phyloP scores from a whole-genome alignment of 139 green algal species.

The Nannochloris sp. region DNA sequence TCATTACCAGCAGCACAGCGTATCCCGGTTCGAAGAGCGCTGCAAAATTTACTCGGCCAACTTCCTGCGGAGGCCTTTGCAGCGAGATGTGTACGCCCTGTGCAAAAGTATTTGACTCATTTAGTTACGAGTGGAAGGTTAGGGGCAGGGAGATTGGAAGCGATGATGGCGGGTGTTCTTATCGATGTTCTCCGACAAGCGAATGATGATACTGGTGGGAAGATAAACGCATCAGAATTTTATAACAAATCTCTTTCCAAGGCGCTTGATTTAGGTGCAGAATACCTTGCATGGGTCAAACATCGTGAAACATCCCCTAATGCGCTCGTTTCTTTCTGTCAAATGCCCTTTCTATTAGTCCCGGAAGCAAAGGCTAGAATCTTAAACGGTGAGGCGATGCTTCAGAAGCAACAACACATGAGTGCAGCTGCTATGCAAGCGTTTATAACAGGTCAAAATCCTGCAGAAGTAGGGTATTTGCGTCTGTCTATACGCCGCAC shows the following conservation, averaged over 20 bases:
- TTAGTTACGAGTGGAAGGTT: background rate
- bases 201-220: constrained; percentile 21
- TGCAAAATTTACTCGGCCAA: constrained; percentile 30
- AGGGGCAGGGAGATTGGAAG: constrained; percentile 28
- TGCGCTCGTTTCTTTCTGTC: constrained; percentile 23
- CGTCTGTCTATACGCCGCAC: constrained; percentile 52
- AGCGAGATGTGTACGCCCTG: constrained; percentile 39
- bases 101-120: constrained; percentile 44
- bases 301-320: background rate
- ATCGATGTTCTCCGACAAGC: constrained; percentile 46
- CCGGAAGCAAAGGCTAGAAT: constrained; percentile 60
- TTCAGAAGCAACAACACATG: constrained; percentile 54
- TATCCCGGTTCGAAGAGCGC: constrained; percentile 8
- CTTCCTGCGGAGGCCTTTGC: constrained; percentile 52
- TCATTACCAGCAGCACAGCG: background rate
- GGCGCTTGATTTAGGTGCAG: constrained; percentile 2
- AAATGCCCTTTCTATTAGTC: constrained; percentile 55
- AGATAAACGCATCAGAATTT: constrained; percentile 42
- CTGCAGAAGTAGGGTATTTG: constrained; percentile 25
- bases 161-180: constrained; percentile 29
- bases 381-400: constrained; percentile 49
- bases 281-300: constrained; percentile 48
- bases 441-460: constrained; percentile 34
- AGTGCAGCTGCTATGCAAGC: constrained; percentile 40
- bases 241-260: constrained; percentile 14